Percentiles rank a stretch among this genome's conserved stretches.
Conservation (phyloP, 495 filamentous ascomycete genomes). For the Xeromyces bisporus region DNA sequence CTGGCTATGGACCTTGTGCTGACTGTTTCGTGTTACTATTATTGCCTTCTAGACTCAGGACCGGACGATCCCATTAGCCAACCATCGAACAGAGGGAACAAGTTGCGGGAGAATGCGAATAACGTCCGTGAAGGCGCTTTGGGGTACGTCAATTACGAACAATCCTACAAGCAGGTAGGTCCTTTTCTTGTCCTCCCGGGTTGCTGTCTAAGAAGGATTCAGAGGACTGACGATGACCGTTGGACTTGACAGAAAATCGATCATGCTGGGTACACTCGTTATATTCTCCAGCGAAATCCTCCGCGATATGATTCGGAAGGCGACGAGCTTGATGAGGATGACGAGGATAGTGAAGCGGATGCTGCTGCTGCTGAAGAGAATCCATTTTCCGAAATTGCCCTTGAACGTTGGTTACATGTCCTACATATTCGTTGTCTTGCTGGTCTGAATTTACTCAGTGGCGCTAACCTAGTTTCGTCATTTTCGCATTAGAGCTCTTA, state of each 20-base stretch:
- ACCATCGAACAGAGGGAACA: slow-evolving; percentile 80
- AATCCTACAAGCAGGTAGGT: slow-evolving; percentile 71
- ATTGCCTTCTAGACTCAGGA: slow-evolving; percentile 52
- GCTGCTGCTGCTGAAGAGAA: slow-evolving; percentile 58
- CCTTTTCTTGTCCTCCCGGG: not conserved
- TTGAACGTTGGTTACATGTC: slow-evolving; percentile 68
- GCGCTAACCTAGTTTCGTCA: slow-evolving; percentile 2
- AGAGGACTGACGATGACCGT: slow-evolving; percentile 1
- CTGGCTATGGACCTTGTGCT: not conserved
- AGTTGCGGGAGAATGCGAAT: slow-evolving; percentile 66
- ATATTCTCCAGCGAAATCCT: slow-evolving; percentile 66
- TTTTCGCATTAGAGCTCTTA: slow-evolving; percentile 46
- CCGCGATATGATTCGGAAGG: slow-evolving; percentile 68
- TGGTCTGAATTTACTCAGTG: not conserved
- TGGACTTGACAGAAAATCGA: slow-evolving; percentile 46
- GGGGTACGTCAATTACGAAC: slow-evolving; percentile 48
- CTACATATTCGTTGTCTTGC: slow-evolving; percentile 1
- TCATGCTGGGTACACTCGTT: slow-evolving; percentile 67
- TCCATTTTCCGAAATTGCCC: slow-evolving; percentile 61
- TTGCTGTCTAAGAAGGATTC: not conserved
- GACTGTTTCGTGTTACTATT: slow-evolving; percentile 5
- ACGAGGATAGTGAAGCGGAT: slow-evolving; percentile 62
- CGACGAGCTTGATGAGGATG: slow-evolving; percentile 56
- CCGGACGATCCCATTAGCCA: slow-evolving; percentile 69
- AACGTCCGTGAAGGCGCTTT: slow-evolving; percentile 65